phyloP scores from a whole-genome alignment of 305 asterid genomes.

The Fraxinus dipetala region DNA sequence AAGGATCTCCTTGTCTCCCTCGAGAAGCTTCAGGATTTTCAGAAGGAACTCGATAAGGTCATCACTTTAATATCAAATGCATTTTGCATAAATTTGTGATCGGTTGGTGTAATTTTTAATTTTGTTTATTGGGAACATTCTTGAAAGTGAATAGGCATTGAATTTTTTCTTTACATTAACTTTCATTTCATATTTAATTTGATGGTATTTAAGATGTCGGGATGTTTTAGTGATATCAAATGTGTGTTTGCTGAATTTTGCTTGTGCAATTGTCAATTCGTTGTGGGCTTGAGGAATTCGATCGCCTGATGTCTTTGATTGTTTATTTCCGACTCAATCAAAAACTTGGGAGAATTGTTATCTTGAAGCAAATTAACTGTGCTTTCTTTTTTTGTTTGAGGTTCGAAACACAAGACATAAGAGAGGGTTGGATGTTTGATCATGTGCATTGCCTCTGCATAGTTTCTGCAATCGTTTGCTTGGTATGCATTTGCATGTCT shows the following conservation, averaged over 20 bases:
- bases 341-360: not conserved
- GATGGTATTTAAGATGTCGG: not conserved
- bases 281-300: not conserved
- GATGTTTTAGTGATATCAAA: not conserved
- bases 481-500: not conserved
- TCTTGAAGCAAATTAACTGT: not conserved
- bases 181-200: not conserved
- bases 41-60: conserved; percentile 56
- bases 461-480: not conserved
- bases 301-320: not conserved
- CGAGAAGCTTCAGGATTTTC: conserved; percentile 51
- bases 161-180: not conserved
- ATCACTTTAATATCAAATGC: not conserved
- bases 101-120: not conserved
- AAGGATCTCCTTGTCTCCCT: conserved; percentile 32
- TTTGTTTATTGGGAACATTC: not conserved
- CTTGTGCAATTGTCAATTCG: not conserved
- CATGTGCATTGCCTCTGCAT: not conserved
- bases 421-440: not conserved
- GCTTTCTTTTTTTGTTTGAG: not conserved
- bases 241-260: not conserved
- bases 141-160: not conserved
- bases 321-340: not conserved
- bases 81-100: not conserved
- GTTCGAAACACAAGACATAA: not conserved